Base-by-base conservation (phyloP, 305 asterid species). In the Solanum hybrid region DNA sequence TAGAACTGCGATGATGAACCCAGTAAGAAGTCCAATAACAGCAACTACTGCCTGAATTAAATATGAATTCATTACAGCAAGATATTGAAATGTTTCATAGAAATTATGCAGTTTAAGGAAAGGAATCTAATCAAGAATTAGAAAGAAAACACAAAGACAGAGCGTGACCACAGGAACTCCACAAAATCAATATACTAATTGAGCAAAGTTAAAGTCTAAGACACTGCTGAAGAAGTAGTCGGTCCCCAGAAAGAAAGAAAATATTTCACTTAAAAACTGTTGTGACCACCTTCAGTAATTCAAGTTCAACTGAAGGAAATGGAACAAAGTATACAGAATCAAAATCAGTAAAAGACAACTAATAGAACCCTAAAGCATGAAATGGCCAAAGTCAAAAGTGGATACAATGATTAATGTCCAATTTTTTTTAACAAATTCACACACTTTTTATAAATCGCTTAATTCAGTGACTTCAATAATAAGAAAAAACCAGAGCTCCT, bases 11-110 rank as follows among this genome's bases (percentile, higher is more conserved):
- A 95, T 92, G 8, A 94, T 91, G 92, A 97, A 91, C 87, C 99
- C 99, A 64, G 95, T 60, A 90, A 96, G 91, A 51, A 93, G 93
- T 92, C 98, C 98, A 78, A 91, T 91, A 75, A 91, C 93, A 93
- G 93, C 94, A 92, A 89, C 92, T 84, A 89, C 91, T 71, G 91
- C 97, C 99, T 97, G 95, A 91, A 94, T 72, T 86, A 32, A 42
- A 91, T 76, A 51, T 27, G 15, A 84, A 78, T 24, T 27, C 88
- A 84, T 51, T 22, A 75, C 32, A 29, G 84, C 51, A 45, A 42
- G 77, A 31, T 12, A 89, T 81, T 69, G 42, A 38, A 73, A 85
- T 27, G 86, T 29, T 22, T 31, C 69, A 88, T 26, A 17, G 14
- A 24, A 14, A 32, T 27, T 32, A 26, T 27, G 69, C 24, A 88